Percentiles rank a stretch among this genome's conserved stretches.
phyloP scores from a whole-genome alignment of 176 grass and related monocot species.

The Elaeis guineensis region DNA sequence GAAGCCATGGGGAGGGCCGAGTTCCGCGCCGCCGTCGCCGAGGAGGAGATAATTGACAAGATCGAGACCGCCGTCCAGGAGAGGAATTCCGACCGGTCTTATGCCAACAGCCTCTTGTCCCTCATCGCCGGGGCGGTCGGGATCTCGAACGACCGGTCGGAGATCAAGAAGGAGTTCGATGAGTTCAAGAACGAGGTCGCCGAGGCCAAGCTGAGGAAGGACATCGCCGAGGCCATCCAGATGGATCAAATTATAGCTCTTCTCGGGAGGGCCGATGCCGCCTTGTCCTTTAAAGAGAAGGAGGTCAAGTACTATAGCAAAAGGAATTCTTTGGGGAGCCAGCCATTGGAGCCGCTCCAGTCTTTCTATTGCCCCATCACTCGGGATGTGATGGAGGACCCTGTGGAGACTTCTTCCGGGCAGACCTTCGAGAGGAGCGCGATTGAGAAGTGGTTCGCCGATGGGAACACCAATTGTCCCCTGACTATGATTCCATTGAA shows the following conservation, averaged over 20 bases:
- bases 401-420: constrained; percentile 5
- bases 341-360: constrained; percentile 1
- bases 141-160: background rate
- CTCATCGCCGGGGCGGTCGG: background rate
- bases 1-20: background rate
- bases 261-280: background rate
- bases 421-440: constrained; percentile 6
- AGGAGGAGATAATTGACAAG: background rate
- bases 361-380: constrained; percentile 6
- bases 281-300: constrained; percentile 4
- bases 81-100: background rate
- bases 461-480: background rate
- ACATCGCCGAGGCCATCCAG: background rate
- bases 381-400: constrained; percentile 4
- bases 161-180: background rate
- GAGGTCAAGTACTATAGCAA: constrained; percentile 1
- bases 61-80: background rate
- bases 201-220: constrained; percentile 3
- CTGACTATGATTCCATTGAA: background rate
- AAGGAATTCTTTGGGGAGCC: constrained; percentile 4
- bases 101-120: background rate
- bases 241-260: constrained; percentile 3
- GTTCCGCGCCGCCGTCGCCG: background rate
- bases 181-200: constrained; percentile 4
- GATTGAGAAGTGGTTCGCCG: background rate